These are phyloP conservation scores for Musa beccarii DNA, from an alignment of 176 grass and related monocot genomes.

Conservation along the genomic window DNA sequence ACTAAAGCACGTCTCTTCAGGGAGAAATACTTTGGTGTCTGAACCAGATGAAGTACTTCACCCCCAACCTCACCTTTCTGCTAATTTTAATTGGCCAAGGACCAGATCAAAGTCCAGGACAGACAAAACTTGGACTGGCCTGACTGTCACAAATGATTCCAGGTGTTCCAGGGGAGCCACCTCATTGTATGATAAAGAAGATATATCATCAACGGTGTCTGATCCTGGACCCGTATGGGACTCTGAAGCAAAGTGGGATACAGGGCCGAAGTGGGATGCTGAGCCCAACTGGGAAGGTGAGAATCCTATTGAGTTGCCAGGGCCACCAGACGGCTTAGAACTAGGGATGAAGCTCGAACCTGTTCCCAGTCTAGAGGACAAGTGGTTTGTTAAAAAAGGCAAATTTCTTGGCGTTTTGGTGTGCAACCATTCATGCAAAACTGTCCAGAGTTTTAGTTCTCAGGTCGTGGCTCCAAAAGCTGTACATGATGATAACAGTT, in stretches of 20 bases:
- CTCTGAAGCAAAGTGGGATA: conserved; percentile 74
- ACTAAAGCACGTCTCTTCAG: conserved; percentile 67
- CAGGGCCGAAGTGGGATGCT: conserved; percentile 64
- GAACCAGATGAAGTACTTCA: conserved; percentile 93
- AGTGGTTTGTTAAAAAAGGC: conserved; percentile 56
- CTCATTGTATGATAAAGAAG: conserved; percentile 83
- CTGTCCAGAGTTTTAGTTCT: conserved; percentile 65
- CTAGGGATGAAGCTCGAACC: conserved; percentile 6
- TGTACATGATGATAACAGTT: conserved; percentile 48
- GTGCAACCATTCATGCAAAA: conserved; percentile 85
- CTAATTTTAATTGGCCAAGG: conserved; percentile 76
- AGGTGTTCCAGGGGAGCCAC: conserved; percentile 53
- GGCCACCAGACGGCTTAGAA: conserved; percentile 17
- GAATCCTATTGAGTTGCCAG: conserved; percentile 24
- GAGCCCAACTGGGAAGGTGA: conserved; percentile 57
- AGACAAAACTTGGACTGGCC: conserved; percentile 48
- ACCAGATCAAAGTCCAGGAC: conserved; percentile 71
- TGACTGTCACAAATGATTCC: conserved; percentile 40
- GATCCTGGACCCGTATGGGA: conserved; percentile 96
- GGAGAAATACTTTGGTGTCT: conserved; percentile 70
- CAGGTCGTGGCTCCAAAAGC: conserved; percentile 72
- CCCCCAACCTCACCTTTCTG: conserved; percentile 69
- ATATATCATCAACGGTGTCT: conserved; percentile 85
- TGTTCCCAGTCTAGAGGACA: conserved; percentile 26
- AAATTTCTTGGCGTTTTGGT: conserved; percentile 79